These are phyloP conservation scores for Kickxella alabastrina DNA, from an alignment of 192 early-diverging fungal species.

Conservation along the genomic window DNA sequence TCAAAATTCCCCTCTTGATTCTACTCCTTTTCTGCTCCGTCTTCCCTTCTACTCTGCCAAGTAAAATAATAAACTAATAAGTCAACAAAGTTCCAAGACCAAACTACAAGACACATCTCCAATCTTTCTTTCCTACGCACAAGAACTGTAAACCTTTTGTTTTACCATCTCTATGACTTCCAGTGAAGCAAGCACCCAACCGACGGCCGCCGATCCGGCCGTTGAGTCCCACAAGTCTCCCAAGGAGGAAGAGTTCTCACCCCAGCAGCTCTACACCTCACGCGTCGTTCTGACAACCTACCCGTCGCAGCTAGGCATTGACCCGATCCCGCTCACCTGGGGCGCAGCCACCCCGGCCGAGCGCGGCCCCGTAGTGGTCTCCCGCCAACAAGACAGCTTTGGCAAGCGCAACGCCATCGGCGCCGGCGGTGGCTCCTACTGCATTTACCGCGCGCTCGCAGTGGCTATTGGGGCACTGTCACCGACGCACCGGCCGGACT, in stretches of 20 bases:
- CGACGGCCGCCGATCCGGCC: too few species aligned
- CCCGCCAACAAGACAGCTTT: slow-evolving; percentile 68
- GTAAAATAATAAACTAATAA: too few species aligned
- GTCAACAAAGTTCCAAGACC: too few species aligned
- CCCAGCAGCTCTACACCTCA: slow-evolving; percentile 50
- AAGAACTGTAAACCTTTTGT: too few species aligned
- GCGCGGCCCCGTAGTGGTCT: slow-evolving; percentile 86
- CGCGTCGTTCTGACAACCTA: slow-evolving; percentile 71
- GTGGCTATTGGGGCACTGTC: slow-evolving; percentile 86
- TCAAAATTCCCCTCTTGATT: too few species aligned
- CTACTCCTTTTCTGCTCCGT: too few species aligned
- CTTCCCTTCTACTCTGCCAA: too few species aligned
- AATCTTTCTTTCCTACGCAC: background rate
- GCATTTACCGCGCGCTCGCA: slow-evolving; percentile 85
- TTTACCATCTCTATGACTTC: too few species aligned
- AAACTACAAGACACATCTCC: background rate
- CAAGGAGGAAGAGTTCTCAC: too few species aligned
- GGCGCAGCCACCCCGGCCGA: slow-evolving; percentile 63
- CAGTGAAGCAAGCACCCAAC: too few species aligned
- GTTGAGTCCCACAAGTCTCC: too few species aligned
- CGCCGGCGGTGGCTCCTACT: slow-evolving; percentile 89
- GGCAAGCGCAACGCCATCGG: slow-evolving; percentile 91
- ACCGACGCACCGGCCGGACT: slow-evolving; percentile 81
- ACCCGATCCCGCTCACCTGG: slow-evolving; percentile 74
- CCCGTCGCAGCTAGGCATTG: slow-evolving; percentile 63